A percentile compares a stretch with the other conserved stretches of the same genome.
These are phyloP conservation scores for Pythium aphanidermatum DNA, from an alignment of 352 stramenopile species.

Conservation along the genomic window DNA sequence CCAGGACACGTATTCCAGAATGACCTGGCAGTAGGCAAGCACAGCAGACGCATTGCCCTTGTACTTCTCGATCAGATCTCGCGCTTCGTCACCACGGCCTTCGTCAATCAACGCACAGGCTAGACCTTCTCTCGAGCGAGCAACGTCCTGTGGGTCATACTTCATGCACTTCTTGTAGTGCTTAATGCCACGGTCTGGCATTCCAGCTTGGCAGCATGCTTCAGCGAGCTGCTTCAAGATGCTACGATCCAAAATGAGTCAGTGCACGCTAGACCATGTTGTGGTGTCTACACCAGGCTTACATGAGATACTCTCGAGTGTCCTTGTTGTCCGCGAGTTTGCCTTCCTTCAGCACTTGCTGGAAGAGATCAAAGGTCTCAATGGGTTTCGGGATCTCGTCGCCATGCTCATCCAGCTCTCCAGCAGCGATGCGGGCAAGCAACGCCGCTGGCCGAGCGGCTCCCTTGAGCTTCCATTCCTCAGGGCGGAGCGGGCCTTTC, in stretches of 20 bases:
- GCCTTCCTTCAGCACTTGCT: slow-evolving; percentile 40
- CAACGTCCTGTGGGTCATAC: slow-evolving; percentile 55
- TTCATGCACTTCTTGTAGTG: slow-evolving; percentile 79
- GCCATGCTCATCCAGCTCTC: slow-evolving; percentile 73
- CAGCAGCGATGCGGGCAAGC: slow-evolving; percentile 64
- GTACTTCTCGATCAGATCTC: slow-evolving; percentile 63
- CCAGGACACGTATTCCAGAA: slow-evolving; percentile 86
- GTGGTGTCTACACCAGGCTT: too few species aligned
- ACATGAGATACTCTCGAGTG: slow-evolving; percentile 68
- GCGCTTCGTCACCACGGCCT: slow-evolving; percentile 63
- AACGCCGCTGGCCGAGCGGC: slow-evolving; percentile 62
- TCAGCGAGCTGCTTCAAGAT: slow-evolving; percentile 68
- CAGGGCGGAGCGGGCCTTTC: slow-evolving; percentile 48
- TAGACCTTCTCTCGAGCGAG: slow-evolving; percentile 61
- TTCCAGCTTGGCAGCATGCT: slow-evolving; percentile 62
- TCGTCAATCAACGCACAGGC: slow-evolving; percentile 76
- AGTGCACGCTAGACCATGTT: too few species aligned
- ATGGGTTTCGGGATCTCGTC: slow-evolving; percentile 68
- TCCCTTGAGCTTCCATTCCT: slow-evolving; percentile 79
- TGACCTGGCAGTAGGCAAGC: slow-evolving; percentile 76
- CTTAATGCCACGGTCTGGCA: slow-evolving; percentile 72
- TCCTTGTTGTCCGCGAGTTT: slow-evolving; percentile 51
- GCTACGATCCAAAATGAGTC: too few species aligned
- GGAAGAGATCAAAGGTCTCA: slow-evolving; percentile 74
- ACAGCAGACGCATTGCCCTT: slow-evolving; percentile 46